Evolutionary conservation across 2,329 filamentous ascomycete species (phyloP), one percentile per base, ranked within the genome.

Genomic region (Byssothecium circinans): DNA sequence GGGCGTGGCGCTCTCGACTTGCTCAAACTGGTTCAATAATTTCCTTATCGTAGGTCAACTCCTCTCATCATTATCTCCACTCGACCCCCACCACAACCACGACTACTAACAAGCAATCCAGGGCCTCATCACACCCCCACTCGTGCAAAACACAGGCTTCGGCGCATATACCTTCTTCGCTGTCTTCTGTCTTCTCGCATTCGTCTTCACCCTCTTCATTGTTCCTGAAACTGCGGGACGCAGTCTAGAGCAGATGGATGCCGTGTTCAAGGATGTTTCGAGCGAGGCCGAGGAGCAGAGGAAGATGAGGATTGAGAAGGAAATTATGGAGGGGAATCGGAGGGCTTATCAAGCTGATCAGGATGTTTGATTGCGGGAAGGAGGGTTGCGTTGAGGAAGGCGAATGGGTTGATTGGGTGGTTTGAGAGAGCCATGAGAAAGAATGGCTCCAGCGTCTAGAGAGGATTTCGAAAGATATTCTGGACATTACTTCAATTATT

Each of bases 51-150:
- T 66, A 56, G 53, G 60, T 53, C 12, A 30, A 23, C 11, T 14
- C 19, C 15, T 23, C 23, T 12, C 33, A 14, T 25, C 30, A 10
- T 5, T 14, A 11, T 17, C 2, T 20, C 2, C 33, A 10, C 47
- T 23, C 17, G 23, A 6, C 23, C 10, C 23, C 23, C 23, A 25
- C 23, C 10, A 25, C 23, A 25, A 25, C 12, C 40, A 6, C 19
- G 19, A 73, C 74, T 37, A 61, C 77, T 80, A 58, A 73, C 74
- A 20, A 32, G 5, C 75, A 43, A 29, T 32, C 11, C 25, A 67
- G 62, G 83, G 86, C 29, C 78, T 87, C 58, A 79, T 87, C 22
- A 86, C 83, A 0, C 85, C 85, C 0, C 78, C 84, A 1, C 77
- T 87, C 29, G 79, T 88, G 18, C 70, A 81, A 49, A 79, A 80